A percentile compares a stretch with the other conserved stretches of the same genome.
Evolutionary conservation across 2,329 filamentous ascomycete species (phyloP).

Genomic region (Sclerotinia sclerotiorum): DNA sequence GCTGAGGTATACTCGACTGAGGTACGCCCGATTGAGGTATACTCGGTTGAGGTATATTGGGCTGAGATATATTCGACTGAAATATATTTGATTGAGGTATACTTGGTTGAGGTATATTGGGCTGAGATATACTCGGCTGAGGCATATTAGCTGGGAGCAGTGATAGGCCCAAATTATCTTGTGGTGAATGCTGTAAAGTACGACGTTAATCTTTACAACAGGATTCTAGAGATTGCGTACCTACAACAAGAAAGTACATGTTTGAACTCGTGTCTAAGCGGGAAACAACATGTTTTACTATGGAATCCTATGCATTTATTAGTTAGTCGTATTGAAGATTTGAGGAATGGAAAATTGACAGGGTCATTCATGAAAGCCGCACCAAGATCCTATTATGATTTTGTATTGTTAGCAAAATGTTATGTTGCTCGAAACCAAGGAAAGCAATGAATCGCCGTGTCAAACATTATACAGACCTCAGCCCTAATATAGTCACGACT

Average conservation of each 20-base stretch:
- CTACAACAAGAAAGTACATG: not conserved
- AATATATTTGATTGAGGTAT: not conserved
- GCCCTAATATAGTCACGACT: not conserved
- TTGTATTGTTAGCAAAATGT: not conserved
- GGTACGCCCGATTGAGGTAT: too few species aligned
- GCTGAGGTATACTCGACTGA: too few species aligned
- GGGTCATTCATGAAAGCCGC: not conserved
- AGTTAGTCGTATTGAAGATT: not conserved
- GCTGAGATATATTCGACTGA: too few species aligned
- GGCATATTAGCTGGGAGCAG: not conserved
- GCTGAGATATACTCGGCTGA: too few species aligned
- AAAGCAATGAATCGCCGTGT: not conserved
- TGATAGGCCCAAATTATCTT: not conserved
- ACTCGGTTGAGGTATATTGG: too few species aligned
- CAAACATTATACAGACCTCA: not conserved
- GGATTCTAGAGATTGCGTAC: not conserved
- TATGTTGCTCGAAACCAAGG: too few species aligned
- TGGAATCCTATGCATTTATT: not conserved
- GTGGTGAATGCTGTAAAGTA: not conserved
- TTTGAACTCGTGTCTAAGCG: fast-evolving
- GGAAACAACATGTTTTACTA: not conserved
- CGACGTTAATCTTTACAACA: not conserved
- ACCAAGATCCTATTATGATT: not conserved
- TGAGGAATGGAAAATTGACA: not conserved
- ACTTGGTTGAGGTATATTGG: too few species aligned